phyloP scores from a whole-genome alignment of 768 basidiomycete genomes.

The Ramaria sp. region DNA sequence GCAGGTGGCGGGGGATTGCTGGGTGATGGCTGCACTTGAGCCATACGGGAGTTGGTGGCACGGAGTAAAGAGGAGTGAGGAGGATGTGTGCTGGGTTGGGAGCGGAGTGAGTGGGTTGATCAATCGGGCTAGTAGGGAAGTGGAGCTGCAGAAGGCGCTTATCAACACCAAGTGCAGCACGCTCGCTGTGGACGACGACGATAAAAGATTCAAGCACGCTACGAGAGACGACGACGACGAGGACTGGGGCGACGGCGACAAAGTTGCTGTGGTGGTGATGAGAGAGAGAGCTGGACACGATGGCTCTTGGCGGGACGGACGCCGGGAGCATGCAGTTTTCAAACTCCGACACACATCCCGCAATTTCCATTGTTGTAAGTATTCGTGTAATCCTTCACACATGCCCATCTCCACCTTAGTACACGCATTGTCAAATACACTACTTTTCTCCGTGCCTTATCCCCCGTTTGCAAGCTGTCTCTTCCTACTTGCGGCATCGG shows the following conservation, averaged over 20 bases:
- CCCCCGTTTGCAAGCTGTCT: too few species aligned
- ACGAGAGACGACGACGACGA: neutral
- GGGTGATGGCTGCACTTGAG: slow-evolving; percentile 8
- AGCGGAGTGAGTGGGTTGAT: neutral
- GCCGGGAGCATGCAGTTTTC: neutral
- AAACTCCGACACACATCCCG: too few species aligned
- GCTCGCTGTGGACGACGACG: neutral
- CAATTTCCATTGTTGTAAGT: too few species aligned
- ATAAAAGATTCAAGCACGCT: neutral
- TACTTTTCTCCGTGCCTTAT: too few species aligned
- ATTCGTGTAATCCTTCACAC: too few species aligned
- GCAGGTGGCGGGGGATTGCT: neutral
- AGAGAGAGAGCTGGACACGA: neutral
- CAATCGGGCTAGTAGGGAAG: neutral
- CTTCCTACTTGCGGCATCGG: too few species aligned
- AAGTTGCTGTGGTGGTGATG: neutral
- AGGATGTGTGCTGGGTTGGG: neutral
- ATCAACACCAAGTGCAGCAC: neutral
- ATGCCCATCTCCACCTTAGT: too few species aligned
- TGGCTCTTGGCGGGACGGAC: neutral
- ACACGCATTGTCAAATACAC: too few species aligned
- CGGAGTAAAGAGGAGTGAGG: neutral
- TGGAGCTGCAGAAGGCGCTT: neutral
- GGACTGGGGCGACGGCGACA: neutral
- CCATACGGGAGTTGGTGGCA: neutral